Evolutionary conservation across 2,329 filamentous ascomycete genomes (phyloP), one percentile per base, ranked within the genome.

Genomic region (Ceratocystis eucalypticola): DNA sequence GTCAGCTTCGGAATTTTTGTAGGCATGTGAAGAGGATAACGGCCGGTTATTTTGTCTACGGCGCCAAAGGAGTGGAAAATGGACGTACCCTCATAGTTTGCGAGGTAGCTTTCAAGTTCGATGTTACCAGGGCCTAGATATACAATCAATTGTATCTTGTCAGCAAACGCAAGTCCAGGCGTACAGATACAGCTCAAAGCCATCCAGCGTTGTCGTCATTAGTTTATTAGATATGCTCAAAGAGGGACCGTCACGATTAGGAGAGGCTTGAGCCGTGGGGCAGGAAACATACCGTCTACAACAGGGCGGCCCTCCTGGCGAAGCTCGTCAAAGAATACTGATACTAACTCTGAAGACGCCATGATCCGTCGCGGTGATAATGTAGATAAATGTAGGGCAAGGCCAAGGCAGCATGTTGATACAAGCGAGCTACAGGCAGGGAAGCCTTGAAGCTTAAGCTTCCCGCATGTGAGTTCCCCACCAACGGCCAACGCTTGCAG

Each of bases 41-140:
- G 12, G 37, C 37, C 10, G 17, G 48, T 25, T 20, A 12, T 25
- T 22, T 5, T 5, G 48, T 20, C 7, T 25, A 25, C 7, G 48
- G 17, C 46, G n/a, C n/a, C 15, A 48, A 22, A 48, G 46, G 15
- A 3, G 46, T n/a, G 46, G 17, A 4, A 22, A 48, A 10, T n/a
- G n/a, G 20, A 48, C 78, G 59, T 77, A 92, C 92, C 91, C 74
- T 80, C 82, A 76, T 97, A 99, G 73, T 96, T 96, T 70, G 87
- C 82, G 62, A 96, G 88, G 75, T 96, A 97, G 46, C 88, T 84
- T 69, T 96, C 91, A 53, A 99, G 82, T 72, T 97, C 94, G 71
- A 97, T 87, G 73, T 93, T 96, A 8, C 93, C 92, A 5, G 83
- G 76, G 61, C 91, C 89, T 93, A 64, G 46, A 37, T 53, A 57